These are phyloP conservation scores for Tetragonia tetragonoides DNA, from an alignment of 148 eudicot species.

Conservation along the genomic window DNA sequence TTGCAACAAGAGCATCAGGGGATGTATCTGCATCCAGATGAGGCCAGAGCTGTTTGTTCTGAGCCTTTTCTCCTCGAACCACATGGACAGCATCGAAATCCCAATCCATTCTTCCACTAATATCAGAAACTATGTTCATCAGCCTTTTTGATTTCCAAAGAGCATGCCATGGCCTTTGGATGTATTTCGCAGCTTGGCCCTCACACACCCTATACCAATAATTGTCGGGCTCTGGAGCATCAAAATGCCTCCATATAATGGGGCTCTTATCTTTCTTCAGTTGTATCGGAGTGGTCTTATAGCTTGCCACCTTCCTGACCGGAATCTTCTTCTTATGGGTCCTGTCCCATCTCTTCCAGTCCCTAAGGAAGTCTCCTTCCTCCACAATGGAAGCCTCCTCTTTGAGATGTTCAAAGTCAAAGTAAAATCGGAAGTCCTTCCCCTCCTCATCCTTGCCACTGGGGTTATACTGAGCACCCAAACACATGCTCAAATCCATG, in stretches of 20 bases:
- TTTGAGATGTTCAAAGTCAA: constrained; percentile 90
- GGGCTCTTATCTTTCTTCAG: constrained; percentile 73
- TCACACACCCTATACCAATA: constrained; percentile 97
- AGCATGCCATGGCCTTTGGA: constrained; percentile 89
- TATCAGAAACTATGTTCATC: constrained; percentile 91
- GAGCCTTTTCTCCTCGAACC: constrained; percentile 88
- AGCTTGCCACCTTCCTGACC: constrained; percentile 54
- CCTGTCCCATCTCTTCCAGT: constrained; percentile 79
- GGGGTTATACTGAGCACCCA: constrained; percentile 56
- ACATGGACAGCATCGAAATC: constrained; percentile 93
- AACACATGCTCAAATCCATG: constrained; percentile 81
- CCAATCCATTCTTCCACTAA: constrained; percentile 95
- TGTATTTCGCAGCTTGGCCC: constrained; percentile 63
- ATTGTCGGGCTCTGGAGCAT: constrained; percentile 86
- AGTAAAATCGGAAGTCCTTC: constrained; percentile 87
- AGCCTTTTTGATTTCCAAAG: constrained; percentile 97
- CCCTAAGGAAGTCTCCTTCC: constrained; percentile 67
- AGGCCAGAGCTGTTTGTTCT: constrained; percentile 81
- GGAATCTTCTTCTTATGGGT: constrained; percentile 67
- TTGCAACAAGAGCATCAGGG: constrained; percentile 66
- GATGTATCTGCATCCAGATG: constrained; percentile 82
- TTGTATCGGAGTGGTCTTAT: constrained; percentile 76
- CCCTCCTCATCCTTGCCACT: constrained; percentile 82
- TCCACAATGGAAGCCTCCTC: constrained; percentile 79
- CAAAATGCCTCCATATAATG: constrained; percentile 91